Evolutionary conservation across 1,139 yeast genomes (phyloP).

Genomic region (Blastobotrys indianensis): DNA sequence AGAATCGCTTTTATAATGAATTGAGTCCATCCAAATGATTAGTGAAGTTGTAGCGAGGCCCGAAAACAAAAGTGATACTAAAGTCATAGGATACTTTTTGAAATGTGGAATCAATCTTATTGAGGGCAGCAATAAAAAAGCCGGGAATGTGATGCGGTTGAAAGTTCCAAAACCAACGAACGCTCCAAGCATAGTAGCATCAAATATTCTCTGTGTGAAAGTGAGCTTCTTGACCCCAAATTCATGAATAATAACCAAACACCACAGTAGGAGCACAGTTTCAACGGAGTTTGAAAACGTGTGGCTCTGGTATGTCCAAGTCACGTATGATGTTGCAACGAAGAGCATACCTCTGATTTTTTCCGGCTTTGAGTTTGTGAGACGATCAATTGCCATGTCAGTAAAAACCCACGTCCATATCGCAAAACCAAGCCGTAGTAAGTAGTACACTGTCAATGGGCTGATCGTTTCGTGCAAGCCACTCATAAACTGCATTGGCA

Average conservation of each 20-base stretch:
- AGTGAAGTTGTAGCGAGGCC: conserved; percentile 31
- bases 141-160: conserved; percentile 78
- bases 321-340: conserved; percentile 69
- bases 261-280: conserved; percentile 57
- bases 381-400: conserved; percentile 42
- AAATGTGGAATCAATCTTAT: conserved; percentile 25
- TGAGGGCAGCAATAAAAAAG: conserved; percentile 61
- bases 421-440: conserved; percentile 54
- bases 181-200: conserved; percentile 44
- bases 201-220: conserved; percentile 26
- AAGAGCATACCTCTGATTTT: conserved; percentile 59
- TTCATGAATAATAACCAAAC: conserved; percentile 42
- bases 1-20: conserved; percentile 23
- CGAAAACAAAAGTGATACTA: conserved; percentile 25
- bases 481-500: conserved; percentile 43
- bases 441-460: conserved; percentile 45
- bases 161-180: conserved; percentile 64
- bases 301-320: conserved; percentile 77
- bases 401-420: conserved; percentile 53
- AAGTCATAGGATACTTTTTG: conserved; percentile 23
- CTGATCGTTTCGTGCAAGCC: conserved; percentile 26
- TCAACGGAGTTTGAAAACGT: conserved; percentile 86
- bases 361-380: conserved; percentile 57
- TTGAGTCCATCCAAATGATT: conserved; percentile 54
- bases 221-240: conserved; percentile 25